Conservation (phyloP, 1,139 yeast genomes). For the Blastobotrys buckinghamii region DNA sequence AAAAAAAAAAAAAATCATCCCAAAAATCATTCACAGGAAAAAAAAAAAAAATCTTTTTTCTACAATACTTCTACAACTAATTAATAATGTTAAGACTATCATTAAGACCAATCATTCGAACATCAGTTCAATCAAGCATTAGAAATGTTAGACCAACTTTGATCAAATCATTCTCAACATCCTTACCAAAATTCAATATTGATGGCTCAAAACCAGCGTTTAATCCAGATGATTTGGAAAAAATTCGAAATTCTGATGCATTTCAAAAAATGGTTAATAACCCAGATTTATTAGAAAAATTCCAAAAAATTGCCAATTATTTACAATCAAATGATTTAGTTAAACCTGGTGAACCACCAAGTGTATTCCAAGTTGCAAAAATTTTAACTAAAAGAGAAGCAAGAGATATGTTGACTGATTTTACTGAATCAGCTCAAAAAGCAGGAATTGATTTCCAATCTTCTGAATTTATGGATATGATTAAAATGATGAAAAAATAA, state of each 20-base stretch:
- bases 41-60: not conserved
- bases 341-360: conserved; percentile 12
- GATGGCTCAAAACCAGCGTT: not conserved
- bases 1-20: not conserved
- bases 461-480: conserved; percentile 12
- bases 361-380: conserved; percentile 11
- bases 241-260: conserved; percentile 5
- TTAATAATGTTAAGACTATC: not conserved
- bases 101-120: not conserved
- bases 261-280: conserved; percentile 5
- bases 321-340: conserved; percentile 8
- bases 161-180: not conserved
- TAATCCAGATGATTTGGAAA: conserved; percentile 3
- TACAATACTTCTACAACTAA: not conserved
- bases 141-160: not conserved
- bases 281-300: conserved; percentile 10
- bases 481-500: conserved; percentile 9
- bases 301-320: conserved; percentile 11
- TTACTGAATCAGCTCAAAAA: conserved; percentile 5
- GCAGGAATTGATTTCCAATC: conserved; percentile 14
- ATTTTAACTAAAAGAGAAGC: conserved; percentile 13
- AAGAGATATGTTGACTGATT: conserved; percentile 13
- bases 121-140: not conserved
- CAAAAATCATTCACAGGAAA: not conserved
- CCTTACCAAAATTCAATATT: not conserved